Evolutionary conservation across 345 rosid genomes (phyloP).

Genomic region (Eucalyptus guilfoylei): DNA sequence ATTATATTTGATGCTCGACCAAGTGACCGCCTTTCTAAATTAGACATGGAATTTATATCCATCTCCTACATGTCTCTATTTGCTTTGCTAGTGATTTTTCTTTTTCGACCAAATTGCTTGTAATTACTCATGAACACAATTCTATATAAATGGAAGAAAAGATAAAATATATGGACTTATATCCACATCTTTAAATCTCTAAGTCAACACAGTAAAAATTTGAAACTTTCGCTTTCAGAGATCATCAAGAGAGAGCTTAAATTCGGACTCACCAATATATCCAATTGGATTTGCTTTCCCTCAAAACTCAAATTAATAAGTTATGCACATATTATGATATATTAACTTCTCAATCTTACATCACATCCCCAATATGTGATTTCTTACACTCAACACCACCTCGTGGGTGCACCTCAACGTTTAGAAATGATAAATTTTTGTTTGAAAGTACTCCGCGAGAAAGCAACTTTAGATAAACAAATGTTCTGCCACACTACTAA

Average conservation of each 20-base stretch:
- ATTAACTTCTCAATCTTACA: not conserved
- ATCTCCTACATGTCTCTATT: not conserved
- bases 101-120: not conserved
- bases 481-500: not conserved
- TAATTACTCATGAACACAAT: no score
- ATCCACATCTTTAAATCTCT: not conserved
- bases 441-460: not conserved
- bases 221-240: not conserved
- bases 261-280: not conserved
- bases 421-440: not conserved
- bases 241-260: not conserved
- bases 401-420: not conserved
- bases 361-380: not conserved
- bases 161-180: no score
- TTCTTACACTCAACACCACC: not conserved
- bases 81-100: not conserved
- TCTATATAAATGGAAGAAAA: not conserved
- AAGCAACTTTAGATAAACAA: not conserved
- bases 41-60: not conserved
- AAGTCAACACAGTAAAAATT: not conserved
- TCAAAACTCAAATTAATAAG: not conserved
- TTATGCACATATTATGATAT: not conserved
- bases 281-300: not conserved
- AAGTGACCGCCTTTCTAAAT: not conserved
- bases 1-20: not conserved